These are phyloP conservation scores for Pichia sp. DNA, from an alignment of 1,139 yeast genomes.

Conservation along the genomic window DNA sequence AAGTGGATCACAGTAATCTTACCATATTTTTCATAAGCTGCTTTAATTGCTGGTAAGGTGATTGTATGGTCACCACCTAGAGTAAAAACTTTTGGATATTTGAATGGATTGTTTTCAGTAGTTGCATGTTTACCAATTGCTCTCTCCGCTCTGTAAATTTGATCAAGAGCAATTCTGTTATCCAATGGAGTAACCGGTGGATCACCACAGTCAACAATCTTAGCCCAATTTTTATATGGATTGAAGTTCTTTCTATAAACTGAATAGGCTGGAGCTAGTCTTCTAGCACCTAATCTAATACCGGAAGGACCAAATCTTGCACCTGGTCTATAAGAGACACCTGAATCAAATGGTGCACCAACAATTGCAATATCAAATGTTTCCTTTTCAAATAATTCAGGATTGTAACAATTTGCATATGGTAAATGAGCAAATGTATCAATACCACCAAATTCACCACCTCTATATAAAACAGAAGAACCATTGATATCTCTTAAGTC, in stretches of 20 bases:
- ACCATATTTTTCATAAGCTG: slow-evolving; percentile 46
- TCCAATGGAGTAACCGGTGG: slow-evolving; percentile 55
- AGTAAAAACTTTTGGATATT: slow-evolving; percentile 39
- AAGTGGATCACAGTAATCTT: slow-evolving; percentile 46
- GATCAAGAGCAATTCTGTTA: slow-evolving; percentile 51
- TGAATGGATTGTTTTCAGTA: slow-evolving; percentile 25
- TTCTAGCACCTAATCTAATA: slow-evolving; percentile 35
- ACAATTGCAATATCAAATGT: slow-evolving; percentile 19
- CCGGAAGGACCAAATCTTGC: slow-evolving; percentile 48
- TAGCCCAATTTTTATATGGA: slow-evolving; percentile 24
- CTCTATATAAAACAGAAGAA: slow-evolving; percentile 13
- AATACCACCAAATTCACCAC: slow-evolving; percentile 31
- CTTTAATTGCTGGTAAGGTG: slow-evolving; percentile 45
- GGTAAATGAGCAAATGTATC: neutral
- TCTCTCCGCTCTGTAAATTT: slow-evolving; percentile 47
- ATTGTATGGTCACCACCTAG: slow-evolving; percentile 58
- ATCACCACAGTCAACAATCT: slow-evolving; percentile 48
- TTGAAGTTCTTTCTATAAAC: slow-evolving; percentile 32
- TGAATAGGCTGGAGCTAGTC: slow-evolving; percentile 34
- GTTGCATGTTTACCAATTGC: slow-evolving; percentile 39
- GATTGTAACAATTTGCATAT: neutral
- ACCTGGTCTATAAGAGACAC: slow-evolving; percentile 44
- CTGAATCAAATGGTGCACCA: slow-evolving; percentile 50
- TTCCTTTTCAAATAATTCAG: neutral
- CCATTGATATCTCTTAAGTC: slow-evolving; percentile 35